phyloP scores from a whole-genome alignment of 192 early-diverging fungal genomes.

The Mortierella alpina region DNA sequence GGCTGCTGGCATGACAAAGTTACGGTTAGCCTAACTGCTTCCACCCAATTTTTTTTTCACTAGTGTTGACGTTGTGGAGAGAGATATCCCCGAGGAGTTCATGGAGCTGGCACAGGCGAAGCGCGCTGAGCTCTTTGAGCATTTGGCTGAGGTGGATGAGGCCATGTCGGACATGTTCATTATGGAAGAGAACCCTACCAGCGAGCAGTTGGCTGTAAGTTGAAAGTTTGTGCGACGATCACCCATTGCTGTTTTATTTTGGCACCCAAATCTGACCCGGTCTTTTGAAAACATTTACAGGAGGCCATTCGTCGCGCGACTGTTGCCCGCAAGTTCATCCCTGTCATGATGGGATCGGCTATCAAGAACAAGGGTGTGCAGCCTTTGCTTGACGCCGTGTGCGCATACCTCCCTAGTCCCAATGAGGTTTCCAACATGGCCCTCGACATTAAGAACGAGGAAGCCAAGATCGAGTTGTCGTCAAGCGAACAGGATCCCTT shows the following conservation, averaged over 20 bases:
- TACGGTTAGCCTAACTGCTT: not conserved
- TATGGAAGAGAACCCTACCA: constrained; percentile 76
- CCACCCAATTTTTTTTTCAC: constrained; percentile 2
- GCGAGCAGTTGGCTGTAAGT: constrained; percentile 70
- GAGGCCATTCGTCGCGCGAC: constrained; percentile 84
- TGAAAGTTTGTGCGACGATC: not conserved
- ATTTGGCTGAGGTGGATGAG: constrained; percentile 87
- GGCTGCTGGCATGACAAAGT: not conserved
- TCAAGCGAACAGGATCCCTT: constrained; percentile 79
- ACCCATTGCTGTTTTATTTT: not conserved
- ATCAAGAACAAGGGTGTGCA: constrained; percentile 90
- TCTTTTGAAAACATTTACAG: constrained; percentile 16
- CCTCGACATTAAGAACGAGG: constrained; percentile 75
- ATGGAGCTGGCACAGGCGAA: constrained; percentile 73
- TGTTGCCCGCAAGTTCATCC: constrained; percentile 82
- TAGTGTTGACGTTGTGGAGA: constrained; percentile 79
- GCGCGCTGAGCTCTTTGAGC: constrained; percentile 78
- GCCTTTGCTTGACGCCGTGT: constrained; percentile 76
- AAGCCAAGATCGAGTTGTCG: constrained; percentile 66
- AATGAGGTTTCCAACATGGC: constrained; percentile 79
- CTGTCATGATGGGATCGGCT: constrained; percentile 87
- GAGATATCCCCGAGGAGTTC: constrained; percentile 74
- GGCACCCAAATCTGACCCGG: not conserved
- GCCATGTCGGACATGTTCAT: constrained; percentile 85
- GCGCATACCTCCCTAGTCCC: constrained; percentile 78